Conservation (phyloP, 257 asterid genomes). For the Solanum sitiens region DNA sequence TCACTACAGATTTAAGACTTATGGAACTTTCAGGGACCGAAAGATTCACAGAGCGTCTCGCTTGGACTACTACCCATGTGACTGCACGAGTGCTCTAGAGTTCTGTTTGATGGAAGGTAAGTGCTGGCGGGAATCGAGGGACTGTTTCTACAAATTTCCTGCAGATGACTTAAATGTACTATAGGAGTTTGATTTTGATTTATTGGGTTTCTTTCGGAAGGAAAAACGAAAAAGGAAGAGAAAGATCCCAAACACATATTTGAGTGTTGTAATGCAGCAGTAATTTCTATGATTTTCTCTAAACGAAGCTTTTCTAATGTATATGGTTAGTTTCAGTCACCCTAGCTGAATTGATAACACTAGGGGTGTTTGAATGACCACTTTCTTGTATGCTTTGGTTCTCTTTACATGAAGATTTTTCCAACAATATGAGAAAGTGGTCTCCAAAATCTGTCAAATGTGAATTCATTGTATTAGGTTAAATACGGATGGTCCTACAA, state of each 20-base stretch:
- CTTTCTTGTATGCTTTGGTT: neutral
- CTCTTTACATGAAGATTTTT: neutral
- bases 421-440: neutral
- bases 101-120: neutral
- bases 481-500: neutral
- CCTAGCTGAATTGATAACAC: neutral
- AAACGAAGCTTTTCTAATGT: neutral
- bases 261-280: neutral
- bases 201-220: neutral
- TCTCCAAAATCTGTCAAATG: neutral
- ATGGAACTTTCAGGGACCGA: neutral
- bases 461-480: neutral
- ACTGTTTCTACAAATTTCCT: neutral
- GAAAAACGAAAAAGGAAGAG: neutral
- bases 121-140: neutral
- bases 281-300: neutral
- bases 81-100: neutral
- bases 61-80: neutral
- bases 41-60: neutral
- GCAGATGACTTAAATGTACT: neutral
- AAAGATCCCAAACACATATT: neutral
- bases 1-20: neutral
- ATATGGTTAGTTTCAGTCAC: neutral
- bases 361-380: constrained; percentile 7
- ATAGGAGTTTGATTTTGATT: neutral